Base-by-base conservation (phyloP, 257 asterid species). In the Solanum sejunctum region DNA sequence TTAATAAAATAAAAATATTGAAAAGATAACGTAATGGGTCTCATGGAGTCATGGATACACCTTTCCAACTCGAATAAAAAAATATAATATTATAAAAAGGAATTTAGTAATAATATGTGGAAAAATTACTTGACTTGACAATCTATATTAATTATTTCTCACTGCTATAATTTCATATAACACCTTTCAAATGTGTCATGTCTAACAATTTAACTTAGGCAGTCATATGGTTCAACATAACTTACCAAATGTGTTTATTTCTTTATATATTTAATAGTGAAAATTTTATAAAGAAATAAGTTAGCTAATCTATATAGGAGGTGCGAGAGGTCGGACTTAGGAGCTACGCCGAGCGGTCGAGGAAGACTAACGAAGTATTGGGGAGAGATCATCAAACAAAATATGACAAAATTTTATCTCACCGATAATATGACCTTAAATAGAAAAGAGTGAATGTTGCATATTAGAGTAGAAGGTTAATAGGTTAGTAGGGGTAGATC, bases 171-270 rank as follows among this genome's bases (percentile, higher is more conserved):
- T 32, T 32, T 26, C 28, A 26, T 26, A 26, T 26, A 26, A 26
- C n/a, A n/a, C n/a, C n/a, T n/a, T n/a, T n/a, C n/a, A n/a, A 63
- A 13, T 26, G 43, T 12, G 43, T 36, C 23, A 32, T 16, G 10
- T 70, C 81, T 21, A 49, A 21, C 78, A 75, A 13, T 75, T 75
- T 49, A 49, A 49, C 11, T 13, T 51, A 21, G 81, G 43, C 0
- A 23, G 41, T 13, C 60, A 49, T 60, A 49, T 5, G 23, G 60
- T 75, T 49, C 10, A 23, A 49, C 81, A 8, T 20, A 82, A 80
- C 45, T 75, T 85, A 95, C 98, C 93, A 28, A 26, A 26, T 57
- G 12, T 57, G 64, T 18, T 57, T 18, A 57, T 57, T 57, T 20
- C 23, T 17, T 17, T 56, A 18, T 56, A 56, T 18, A n/a, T 56